A percentile compares a stretch with the other conserved stretches of the same genome.
These are phyloP conservation scores for Panellus pusillus DNA, from an alignment of 768 basidiomycete species.

Conservation along the genomic window DNA sequence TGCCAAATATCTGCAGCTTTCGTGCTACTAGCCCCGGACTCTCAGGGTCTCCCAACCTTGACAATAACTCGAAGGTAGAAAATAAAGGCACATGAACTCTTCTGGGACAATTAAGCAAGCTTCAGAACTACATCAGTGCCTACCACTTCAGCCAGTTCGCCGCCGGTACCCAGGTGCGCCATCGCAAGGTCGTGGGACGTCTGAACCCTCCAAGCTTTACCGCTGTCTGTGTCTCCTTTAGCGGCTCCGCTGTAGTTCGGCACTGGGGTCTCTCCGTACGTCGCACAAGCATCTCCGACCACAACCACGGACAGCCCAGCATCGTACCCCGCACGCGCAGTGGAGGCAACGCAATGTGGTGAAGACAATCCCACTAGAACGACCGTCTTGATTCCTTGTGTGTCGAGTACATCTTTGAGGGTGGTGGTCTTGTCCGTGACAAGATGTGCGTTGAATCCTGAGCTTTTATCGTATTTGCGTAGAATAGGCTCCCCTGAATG, in stretches of 20 bases:
- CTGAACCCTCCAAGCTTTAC: slow-evolving; percentile 13
- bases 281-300: slow-evolving; percentile 13
- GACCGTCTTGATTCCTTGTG: slow-evolving; percentile 7
- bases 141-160: slow-evolving; percentile 16
- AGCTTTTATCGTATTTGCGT: slow-evolving; percentile 19
- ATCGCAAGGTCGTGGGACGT: slow-evolving; percentile 11
- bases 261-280: slow-evolving; percentile 1
- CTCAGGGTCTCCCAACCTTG: no score
- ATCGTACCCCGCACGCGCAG: slow-evolving; percentile 12
- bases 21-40: no score
- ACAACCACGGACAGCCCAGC: slow-evolving; percentile 8
- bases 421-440: background rate
- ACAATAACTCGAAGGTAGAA: no score
- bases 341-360: slow-evolving; percentile 17
- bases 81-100: no score
- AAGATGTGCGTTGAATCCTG: slow-evolving; percentile 10
- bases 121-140: slow-evolving; percentile 7
- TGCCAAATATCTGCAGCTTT: no score
- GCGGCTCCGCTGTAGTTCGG: background rate
- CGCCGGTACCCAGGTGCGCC: slow-evolving; percentile 11
- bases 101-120: background rate
- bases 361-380: slow-evolving; percentile 14
- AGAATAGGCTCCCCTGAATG: slow-evolving; percentile 6
- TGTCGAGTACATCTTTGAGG: slow-evolving; percentile 9
- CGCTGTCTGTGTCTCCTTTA: slow-evolving; percentile 6